These are phyloP conservation scores for Lathyrus sativus DNA, from an alignment of 306 rosid species.

Conservation along the genomic window DNA sequence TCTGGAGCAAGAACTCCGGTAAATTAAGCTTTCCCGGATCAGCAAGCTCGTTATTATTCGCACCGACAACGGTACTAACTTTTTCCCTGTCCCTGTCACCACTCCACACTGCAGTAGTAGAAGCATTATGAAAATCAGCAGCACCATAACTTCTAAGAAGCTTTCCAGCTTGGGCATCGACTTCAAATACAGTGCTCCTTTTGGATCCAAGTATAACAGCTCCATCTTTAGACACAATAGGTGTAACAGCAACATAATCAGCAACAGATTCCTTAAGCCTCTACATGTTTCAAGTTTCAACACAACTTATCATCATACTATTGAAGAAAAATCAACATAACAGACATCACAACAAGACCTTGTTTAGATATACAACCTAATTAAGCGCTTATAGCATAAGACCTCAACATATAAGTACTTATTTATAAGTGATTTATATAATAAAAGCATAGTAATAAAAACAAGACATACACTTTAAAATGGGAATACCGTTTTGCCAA, in stretches of 20 bases:
- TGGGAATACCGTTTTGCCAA: constrained; percentile 19
- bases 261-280: constrained; percentile 55
- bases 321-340: not conserved
- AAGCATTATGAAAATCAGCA: constrained; percentile 41
- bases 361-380: too few relatives aligned
- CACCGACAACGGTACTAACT: constrained; percentile 16
- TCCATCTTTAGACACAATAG: constrained; percentile 66
- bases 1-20: constrained; percentile 49
- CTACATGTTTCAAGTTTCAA: constrained; percentile 46
- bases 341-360: too few relatives aligned
- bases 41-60: constrained; percentile 45
- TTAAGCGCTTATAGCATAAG: not conserved
- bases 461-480: constrained; percentile 10
- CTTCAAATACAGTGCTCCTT: constrained; percentile 61
- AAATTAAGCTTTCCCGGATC: constrained; percentile 35
- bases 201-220: constrained; percentile 76
- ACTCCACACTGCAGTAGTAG: constrained; percentile 34
- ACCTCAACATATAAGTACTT: not conserved
- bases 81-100: constrained; percentile 25
- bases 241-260: constrained; percentile 62
- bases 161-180: constrained; percentile 64
- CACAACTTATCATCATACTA: not conserved
- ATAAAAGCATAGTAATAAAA: not conserved
- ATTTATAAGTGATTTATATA: too few relatives aligned
- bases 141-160: constrained; percentile 43